A percentile compares a stretch with the other conserved stretches of the same genome.
Conservation (phyloP, 192 early-diverging fungal species). For the Dissophora globulifera region DNA sequence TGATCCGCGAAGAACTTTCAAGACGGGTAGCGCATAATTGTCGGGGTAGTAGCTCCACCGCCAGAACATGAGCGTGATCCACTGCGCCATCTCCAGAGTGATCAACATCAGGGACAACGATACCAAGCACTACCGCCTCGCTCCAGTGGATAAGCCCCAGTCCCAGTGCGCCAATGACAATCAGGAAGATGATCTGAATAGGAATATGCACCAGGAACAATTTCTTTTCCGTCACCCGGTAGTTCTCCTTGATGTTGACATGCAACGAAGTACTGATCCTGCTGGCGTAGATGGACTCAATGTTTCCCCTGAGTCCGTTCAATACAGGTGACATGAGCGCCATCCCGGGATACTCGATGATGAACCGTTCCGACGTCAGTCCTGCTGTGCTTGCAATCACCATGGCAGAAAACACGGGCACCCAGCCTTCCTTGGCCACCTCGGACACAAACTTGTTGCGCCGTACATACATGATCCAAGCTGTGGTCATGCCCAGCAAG, state of each 20-base stretch:
- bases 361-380: slow-evolving; percentile 69
- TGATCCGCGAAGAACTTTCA: no score
- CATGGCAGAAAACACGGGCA: slow-evolving; percentile 79
- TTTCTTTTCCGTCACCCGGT: slow-evolving; percentile 64
- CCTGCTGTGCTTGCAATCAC: slow-evolving; percentile 73
- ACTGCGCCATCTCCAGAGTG: slow-evolving; percentile 65
- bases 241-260: slow-evolving; percentile 52
- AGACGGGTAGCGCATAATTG: slow-evolving; percentile 72
- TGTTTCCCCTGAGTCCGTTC: slow-evolving; percentile 76
- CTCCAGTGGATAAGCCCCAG: slow-evolving; percentile 50
- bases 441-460: slow-evolving; percentile 69
- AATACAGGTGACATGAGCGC: slow-evolving; percentile 74
- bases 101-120: slow-evolving; percentile 48
- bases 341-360: slow-evolving; percentile 68
- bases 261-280: slow-evolving; percentile 79
- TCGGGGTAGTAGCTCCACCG: slow-evolving; percentile 77
- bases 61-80: slow-evolving; percentile 71
- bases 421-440: slow-evolving; percentile 76
- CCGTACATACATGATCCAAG: slow-evolving; percentile 61
- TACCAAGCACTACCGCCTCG: slow-evolving; percentile 22
- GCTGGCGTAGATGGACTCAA: slow-evolving; percentile 81
- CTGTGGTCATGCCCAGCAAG: slow-evolving; percentile 51
- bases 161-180: slow-evolving; percentile 24
- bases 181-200: slow-evolving; percentile 72
- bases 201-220: slow-evolving; percentile 78